A percentile compares a stretch with the other conserved stretches of the same genome.
Evolutionary conservation across 306 rosid genomes (phyloP).

Genomic region (Quercus robur): DNA sequence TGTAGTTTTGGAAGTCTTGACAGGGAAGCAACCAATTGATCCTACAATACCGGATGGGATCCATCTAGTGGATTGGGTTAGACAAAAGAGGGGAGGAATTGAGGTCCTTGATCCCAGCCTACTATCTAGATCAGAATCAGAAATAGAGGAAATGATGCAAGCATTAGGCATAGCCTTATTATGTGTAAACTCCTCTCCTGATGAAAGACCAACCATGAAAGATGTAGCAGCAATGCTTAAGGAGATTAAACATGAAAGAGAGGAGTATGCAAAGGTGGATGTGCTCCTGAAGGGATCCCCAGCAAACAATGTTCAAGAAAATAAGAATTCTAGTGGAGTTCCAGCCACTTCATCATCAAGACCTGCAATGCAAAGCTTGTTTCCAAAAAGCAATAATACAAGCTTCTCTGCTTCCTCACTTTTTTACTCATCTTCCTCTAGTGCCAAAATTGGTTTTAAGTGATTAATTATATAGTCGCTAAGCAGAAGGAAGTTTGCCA

Average conservation of each 20-base stretch:
- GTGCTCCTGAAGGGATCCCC: conserved; percentile 75
- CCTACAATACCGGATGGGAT: conserved; percentile 90
- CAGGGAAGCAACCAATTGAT: conserved; percentile 96
- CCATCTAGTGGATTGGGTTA: conserved; percentile 95
- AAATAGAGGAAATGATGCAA: conserved; percentile 80
- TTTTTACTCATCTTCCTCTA: conserved; percentile 41
- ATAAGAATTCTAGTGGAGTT: conserved; percentile 33
- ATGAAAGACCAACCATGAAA: conserved; percentile 93
- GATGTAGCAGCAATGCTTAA: conserved; percentile 90
- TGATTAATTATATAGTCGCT: conserved; percentile 12
- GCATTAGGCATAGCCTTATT: conserved; percentile 87
- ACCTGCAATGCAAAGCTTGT: conserved; percentile 41
- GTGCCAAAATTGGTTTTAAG: conserved; percentile 34
- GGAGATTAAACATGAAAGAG: conserved; percentile 79
- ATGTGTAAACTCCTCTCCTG: conserved; percentile 76
- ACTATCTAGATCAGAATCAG: conserved; percentile 73
- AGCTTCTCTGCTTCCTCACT: conserved; percentile 73
- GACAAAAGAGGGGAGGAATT: conserved; percentile 47
- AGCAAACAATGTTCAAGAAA: conserved; percentile 24
- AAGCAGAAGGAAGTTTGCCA: not conserved
- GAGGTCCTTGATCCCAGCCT: conserved; percentile 73
- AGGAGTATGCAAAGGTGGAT: conserved; percentile 86
- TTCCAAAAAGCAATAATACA: conserved; percentile 51
- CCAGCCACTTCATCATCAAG: conserved; percentile 60
- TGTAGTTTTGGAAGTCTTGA: conserved; percentile 76